Evolutionary conservation across 2,329 filamentous ascomycete species (phyloP).

Genomic region (Aspergillus sp.): DNA sequence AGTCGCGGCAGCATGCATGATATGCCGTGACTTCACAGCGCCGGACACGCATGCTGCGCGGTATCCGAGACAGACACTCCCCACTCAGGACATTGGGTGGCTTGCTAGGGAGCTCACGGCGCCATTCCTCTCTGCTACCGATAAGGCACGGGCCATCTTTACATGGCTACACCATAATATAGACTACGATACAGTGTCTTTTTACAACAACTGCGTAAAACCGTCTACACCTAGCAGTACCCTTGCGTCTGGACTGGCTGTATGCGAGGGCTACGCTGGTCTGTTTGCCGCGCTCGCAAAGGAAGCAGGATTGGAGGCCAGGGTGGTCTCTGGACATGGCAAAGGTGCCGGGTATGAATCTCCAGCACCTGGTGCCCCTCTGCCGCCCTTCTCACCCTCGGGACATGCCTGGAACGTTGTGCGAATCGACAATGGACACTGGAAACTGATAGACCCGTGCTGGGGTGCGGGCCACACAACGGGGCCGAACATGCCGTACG

Average conservation of each 20-base stretch:
- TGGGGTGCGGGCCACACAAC: slow-evolving; percentile 83
- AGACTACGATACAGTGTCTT: slow-evolving; percentile 74
- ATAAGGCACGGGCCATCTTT: slow-evolving; percentile 91
- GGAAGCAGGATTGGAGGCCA: slow-evolving; percentile 74
- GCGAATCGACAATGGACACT: slow-evolving; percentile 77
- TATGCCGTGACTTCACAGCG: slow-evolving; percentile 83
- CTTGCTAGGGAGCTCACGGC: slow-evolving; percentile 75
- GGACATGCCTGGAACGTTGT: slow-evolving; percentile 94
- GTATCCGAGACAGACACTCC: slow-evolving; percentile 72
- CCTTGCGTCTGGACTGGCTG: slow-evolving; percentile 74
- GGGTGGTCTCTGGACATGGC: slow-evolving; percentile 75
- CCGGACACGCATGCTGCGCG: slow-evolving; percentile 76
- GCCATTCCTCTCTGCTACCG: slow-evolving; percentile 77
- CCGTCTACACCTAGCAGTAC: slow-evolving; percentile 70
- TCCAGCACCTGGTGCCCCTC: slow-evolving; percentile 61
- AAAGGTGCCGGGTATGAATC: slow-evolving; percentile 77
- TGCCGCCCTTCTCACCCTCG: slow-evolving; percentile 61
- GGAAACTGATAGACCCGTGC: slow-evolving; percentile 89
- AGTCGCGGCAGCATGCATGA: slow-evolving; percentile 58
- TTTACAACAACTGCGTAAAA: slow-evolving; percentile 71
- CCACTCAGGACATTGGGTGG: slow-evolving; percentile 66
- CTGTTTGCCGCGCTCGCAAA: slow-evolving; percentile 77
- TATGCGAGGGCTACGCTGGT: slow-evolving; percentile 88
- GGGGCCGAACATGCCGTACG: slow-evolving; percentile 58
- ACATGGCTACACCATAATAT: slow-evolving; percentile 96